These are phyloP conservation scores for Aspergillus ibericus DNA, from an alignment of 2,329 filamentous ascomycete species.

Conservation along the genomic window DNA sequence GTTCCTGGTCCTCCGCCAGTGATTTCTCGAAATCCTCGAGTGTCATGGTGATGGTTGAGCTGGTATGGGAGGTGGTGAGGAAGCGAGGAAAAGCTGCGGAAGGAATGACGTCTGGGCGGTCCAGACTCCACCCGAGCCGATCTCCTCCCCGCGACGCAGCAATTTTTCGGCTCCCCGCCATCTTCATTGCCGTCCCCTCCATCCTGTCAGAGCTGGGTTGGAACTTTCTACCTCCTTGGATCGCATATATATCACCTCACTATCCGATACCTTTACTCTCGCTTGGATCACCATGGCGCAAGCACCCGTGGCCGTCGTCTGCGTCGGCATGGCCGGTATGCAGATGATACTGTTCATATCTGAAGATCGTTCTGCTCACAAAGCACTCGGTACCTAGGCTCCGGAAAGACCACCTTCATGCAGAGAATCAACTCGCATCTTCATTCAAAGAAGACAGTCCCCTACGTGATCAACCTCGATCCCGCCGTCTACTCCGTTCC, in stretches of 20 bases:
- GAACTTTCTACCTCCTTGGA: neutral
- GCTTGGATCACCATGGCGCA: conserved; percentile 43
- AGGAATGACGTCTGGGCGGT: conserved; percentile 35
- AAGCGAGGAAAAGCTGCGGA: conserved; percentile 21
- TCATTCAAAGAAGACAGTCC: conserved; percentile 74
- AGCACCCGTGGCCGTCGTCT: conserved; percentile 78
- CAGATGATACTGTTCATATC: conserved; percentile 4
- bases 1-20: conserved; percentile 60
- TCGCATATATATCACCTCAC: neutral
- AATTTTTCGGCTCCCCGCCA: conserved; percentile 20
- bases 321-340: conserved; percentile 91
- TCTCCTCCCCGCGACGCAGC: conserved; percentile 32
- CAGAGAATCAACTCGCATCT: conserved; percentile 94
- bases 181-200: conserved; percentile 4
- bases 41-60: conserved; percentile 49
- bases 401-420: conserved; percentile 99
- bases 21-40: conserved; percentile 76
- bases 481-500: conserved; percentile 91
- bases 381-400: conserved; percentile 55
- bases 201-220: neutral
- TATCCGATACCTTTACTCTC: conserved; percentile 1
- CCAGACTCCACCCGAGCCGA: conserved; percentile 31
- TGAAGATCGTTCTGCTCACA: conserved; percentile 7
- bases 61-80: conserved; percentile 5
- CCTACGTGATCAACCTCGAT: conserved; percentile 96